These are phyloP conservation scores for Hygrophoropsis aurantiaca DNA, from an alignment of 768 basidiomycete species.

Conservation along the genomic window DNA sequence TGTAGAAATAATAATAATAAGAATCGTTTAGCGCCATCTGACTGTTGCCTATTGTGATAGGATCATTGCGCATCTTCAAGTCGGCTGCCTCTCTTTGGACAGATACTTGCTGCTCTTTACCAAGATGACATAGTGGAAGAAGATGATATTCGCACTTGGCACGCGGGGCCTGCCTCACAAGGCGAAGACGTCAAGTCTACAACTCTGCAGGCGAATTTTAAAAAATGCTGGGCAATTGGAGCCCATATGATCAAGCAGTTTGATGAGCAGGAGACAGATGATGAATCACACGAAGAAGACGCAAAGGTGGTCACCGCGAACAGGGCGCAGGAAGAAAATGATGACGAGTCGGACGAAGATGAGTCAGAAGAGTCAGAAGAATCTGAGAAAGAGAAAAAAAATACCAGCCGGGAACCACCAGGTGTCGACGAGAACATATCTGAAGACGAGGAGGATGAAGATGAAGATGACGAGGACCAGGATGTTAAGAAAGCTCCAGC, in stretches of 20 bases:
- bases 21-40: neutral
- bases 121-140: conserved; percentile 92
- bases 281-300: conserved; percentile 34
- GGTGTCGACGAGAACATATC: too few species aligned
- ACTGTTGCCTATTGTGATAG: conserved; percentile 33
- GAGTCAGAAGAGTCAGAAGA: conserved; percentile 2
- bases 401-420: too few species aligned
- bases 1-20: conserved; percentile 10
- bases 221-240: conserved; percentile 70
- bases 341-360: conserved; percentile 17
- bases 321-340: conserved; percentile 19
- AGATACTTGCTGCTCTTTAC: conserved; percentile 83
- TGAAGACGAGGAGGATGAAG: conserved; percentile 22
- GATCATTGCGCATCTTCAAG: conserved; percentile 63
- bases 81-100: conserved; percentile 74
- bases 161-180: conserved; percentile 53
- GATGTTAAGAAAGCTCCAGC: too few species aligned
- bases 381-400: conserved; percentile 5
- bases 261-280: conserved; percentile 69
- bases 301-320: neutral
- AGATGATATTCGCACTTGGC: conserved; percentile 89
- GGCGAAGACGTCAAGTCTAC: conserved; percentile 47
- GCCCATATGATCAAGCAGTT: conserved; percentile 79
- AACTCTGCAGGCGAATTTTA: conserved; percentile 50
- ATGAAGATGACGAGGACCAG: conserved; percentile 9